Base-by-base conservation (phyloP, 768 basidiomycete species). In the Leucogyrophana mollusca region DNA sequence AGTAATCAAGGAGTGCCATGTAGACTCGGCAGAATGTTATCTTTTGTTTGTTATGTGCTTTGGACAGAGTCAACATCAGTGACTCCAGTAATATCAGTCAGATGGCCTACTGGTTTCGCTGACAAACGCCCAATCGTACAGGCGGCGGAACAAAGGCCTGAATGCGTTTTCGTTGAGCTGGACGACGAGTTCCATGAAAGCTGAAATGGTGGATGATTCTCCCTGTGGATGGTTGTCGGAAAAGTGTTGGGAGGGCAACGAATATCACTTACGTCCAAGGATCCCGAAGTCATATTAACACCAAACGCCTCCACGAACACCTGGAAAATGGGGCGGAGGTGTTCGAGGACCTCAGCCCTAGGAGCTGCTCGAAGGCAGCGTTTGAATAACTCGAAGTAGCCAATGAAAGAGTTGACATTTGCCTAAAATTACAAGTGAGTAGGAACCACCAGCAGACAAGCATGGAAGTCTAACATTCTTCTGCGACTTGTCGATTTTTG, bases 61-160 rank as follows among this genome's bases (percentile, higher is more conserved):
- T 35, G 16, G 43, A 47, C 34, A 33, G 27, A 27, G n/a, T 40
- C 52, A 47, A 18, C 32, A 2, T 25, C 38, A 18, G 16, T 3
- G 23, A 34, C 10, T 9, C n/a, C 20, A 17, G 35, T 7, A 21
- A 16, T n/a, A 16, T 16, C 6, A 13, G 4, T n/a, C 47, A 3
- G 35, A 20, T 11, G 3, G 64, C 73, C 24, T 56, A 83, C 82
- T 66, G 20, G 59, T 57, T 22, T 76, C 77, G 47, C 73, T 71
- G 1, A 75, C 77, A 56, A 94, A 94, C 0, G 93, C 93, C 96
- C 96, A 99, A 61, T 99, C 96, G 57, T 90, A 93, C 47, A 94
- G 65, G 44, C 85, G 83, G 45, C 93, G 83, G 78, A 97, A 95
- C 13, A 97, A 70, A 1, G 95, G 94, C 51, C 83, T 79, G 82